Evolutionary conservation across 2,329 filamentous ascomycete species (phyloP), one percentile per base, ranked within the genome.

Genomic region (Pestalotiopsis sp.): DNA sequence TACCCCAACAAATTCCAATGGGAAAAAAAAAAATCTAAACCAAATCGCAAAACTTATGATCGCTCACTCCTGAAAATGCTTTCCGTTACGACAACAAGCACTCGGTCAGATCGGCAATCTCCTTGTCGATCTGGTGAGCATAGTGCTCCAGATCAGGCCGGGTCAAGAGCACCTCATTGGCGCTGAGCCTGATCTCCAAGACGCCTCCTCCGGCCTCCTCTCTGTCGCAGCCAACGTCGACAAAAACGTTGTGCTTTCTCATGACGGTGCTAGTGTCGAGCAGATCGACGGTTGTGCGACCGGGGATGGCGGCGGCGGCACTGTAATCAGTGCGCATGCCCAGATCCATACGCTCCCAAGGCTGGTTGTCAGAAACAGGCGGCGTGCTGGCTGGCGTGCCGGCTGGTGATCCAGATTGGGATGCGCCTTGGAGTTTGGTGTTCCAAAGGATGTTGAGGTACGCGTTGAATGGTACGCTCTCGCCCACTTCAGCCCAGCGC

Each of bases 361-460:
- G 52, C 23, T 61, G 52, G 17, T 67, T 49, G 57, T 45, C 39
- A 39, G 61, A 31, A 13, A 41, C 38, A 3, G 62, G 62, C 17
- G 67, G 67, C 52, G 58, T 31, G 25, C 17, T n/a, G 25, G 38
- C 31, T 4, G 52, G 36, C 52, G 58, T 31, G 25, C 17, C 12
- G 25, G 38, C 31, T 4, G 52, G 36, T 14, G 68, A 41, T 25
- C 20, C 12, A 12, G 56, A 56, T 25, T 61, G 39, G 13, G 68
- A 36, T 36, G 52, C 17, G 25, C 65, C 62, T 39, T 61, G 61
- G 25, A 68, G 56, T 27, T 62, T 64, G 27, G 49, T 59, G 39
- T 66, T 63, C 69, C 69, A 71, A 5, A 71, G 65, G 20, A 71
- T 61, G 62, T 71, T 71, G 36, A 71, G 57, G 52, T 67, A 68